A percentile compares a stretch with the other conserved stretches of the same genome.
Conservation (phyloP, 805 yeast genomes). For the Sugiyamaella marilandica region DNA sequence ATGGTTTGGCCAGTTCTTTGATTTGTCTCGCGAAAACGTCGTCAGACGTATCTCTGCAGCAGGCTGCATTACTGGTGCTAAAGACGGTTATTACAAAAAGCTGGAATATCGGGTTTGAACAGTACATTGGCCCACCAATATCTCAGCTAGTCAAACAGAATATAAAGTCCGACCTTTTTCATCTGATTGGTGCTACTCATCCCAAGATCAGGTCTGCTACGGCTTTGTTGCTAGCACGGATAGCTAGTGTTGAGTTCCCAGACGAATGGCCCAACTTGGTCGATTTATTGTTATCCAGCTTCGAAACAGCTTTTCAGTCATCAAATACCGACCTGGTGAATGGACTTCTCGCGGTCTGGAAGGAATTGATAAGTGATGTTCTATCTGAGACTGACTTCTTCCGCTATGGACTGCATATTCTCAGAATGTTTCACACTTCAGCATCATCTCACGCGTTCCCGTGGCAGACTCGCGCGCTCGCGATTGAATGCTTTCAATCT, state of each 20-base stretch:
- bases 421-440: constrained; percentile 19
- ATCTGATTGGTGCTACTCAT: constrained; percentile 43
- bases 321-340: constrained; percentile 28
- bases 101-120: constrained; percentile 83
- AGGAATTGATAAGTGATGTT: constrained; percentile 80
- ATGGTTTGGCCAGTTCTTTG: background rate
- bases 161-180: constrained; percentile 49
- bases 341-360: constrained; percentile 32
- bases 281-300: constrained; percentile 4
- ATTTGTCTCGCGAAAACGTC: background rate
- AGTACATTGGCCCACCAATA: constrained; percentile 61
- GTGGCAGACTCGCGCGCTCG: constrained; percentile 17
- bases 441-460: constrained; percentile 12
- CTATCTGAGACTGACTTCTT: constrained; percentile 84
- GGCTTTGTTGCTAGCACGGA: constrained; percentile 73
- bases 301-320: constrained; percentile 31
- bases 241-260: constrained; percentile 86
- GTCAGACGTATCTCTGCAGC: constrained; percentile 29
- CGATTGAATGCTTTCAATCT: constrained; percentile 32
- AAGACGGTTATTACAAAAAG: constrained; percentile 62
- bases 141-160: constrained; percentile 45
- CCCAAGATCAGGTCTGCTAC: constrained; percentile 62
- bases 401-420: constrained; percentile 46
- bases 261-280: constrained; percentile 86
- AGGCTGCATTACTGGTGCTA: constrained; percentile 60